Base-by-base conservation (phyloP, 768 basidiomycete species). In the Suillus clintonianus region DNA sequence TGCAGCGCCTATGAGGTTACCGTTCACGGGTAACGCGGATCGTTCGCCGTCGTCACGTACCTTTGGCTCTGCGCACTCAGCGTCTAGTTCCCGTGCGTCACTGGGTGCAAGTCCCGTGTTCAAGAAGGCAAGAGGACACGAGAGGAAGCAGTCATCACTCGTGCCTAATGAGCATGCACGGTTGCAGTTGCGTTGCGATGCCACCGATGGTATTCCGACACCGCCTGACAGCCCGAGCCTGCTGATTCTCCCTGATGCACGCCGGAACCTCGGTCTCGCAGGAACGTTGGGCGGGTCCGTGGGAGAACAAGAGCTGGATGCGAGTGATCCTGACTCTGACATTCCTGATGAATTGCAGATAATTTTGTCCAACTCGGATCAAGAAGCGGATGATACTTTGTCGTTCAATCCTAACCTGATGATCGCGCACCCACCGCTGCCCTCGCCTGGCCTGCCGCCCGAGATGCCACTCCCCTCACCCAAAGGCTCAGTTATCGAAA, bases 271-370 rank as follows among this genome's bases (percentile, higher is more conserved):
- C 19, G 88, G 89, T 0, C 82, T 90, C 75, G 76, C 79, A 15
- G 90, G 89, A 0, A 91, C 89, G 0, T 83, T 92, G 78, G 90
- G 90, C 11, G 85, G 84, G 1, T 86, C 85, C 0, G 79, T 84
- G 55, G 79, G 79, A 4, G 81, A 80, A 60, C 77, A 77, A 17
- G 82, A 81, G 22, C 67, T 83, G 9, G 83, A 89, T 42, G 80
- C 77, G 3, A 84, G 84, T 10, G 88, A 91, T 69, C 89, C 85
- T 0, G 88, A 92, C 71, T 90, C 88, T 2, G 91, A 94, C 68
- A 90, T 93, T n/a, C 91, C 92, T 1, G 85, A 90, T 47, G 92
- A 94, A 73, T 72, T 94, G 61, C 86, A 87, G 65, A 79, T 80
- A 27, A 86, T 94, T 54, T 73, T 94, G 30, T 80, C 79, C 0